Percentiles rank a stretch among this genome's conserved stretches.
phyloP scores from a whole-genome alignment of 192 early-diverging fungal species.

The Entophlyctis luteolus region DNA sequence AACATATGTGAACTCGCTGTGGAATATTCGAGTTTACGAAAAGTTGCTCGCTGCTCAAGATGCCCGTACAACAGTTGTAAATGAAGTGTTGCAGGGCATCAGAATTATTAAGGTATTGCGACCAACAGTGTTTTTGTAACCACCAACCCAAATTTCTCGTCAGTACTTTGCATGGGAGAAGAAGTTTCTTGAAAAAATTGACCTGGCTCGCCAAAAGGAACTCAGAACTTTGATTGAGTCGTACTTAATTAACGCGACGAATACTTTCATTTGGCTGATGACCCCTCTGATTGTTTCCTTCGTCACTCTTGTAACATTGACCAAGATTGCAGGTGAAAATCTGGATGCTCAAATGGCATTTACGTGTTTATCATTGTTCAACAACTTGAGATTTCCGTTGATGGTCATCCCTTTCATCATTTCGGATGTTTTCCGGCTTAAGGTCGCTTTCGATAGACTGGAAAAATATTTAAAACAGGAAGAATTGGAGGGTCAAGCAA shows the following conservation, averaged over 20 bases:
- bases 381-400: conserved; percentile 55
- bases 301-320: conserved; percentile 57
- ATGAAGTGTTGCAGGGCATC: conserved; percentile 58
- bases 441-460: conserved; percentile 60
- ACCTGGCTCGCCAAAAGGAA: conserved; percentile 28
- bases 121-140: background rate
- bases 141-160: too few relatives aligned
- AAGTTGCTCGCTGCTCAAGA: conserved; percentile 56
- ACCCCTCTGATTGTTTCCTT: conserved; percentile 54
- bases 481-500: conserved; percentile 47
- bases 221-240: conserved; percentile 17
- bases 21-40: conserved; percentile 24
- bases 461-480: conserved; percentile 70
- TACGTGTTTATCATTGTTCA: conserved; percentile 61
- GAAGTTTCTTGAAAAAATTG: conserved; percentile 33
- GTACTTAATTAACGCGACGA: conserved; percentile 17
- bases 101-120: conserved; percentile 38
- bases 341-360: conserved; percentile 69
- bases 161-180: conserved; percentile 45
- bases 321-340: conserved; percentile 48
- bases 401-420: conserved; percentile 56
- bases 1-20: conserved; percentile 18
- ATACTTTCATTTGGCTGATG: conserved; percentile 27
- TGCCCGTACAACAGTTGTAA: conserved; percentile 56
- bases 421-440: conserved; percentile 47